Evolutionary conservation across 495 filamentous ascomycete species (phyloP).

Genomic region (Neurospora intermedia): DNA sequence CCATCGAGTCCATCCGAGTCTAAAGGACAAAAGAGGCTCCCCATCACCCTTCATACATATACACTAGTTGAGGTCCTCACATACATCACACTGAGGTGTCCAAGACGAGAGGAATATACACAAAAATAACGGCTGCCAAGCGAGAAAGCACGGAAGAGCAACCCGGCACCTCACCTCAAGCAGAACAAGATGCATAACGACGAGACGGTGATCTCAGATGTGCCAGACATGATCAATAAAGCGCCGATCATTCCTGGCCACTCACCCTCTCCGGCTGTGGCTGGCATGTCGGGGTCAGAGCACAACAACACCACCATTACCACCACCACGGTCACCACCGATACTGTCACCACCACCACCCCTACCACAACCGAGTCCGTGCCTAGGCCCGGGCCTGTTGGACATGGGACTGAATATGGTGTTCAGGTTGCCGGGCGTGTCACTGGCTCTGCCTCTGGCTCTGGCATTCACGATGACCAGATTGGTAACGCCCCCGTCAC

Average conservation of each 20-base stretch:
- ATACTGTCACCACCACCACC: neutral
- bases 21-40: neutral
- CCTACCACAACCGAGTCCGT: neutral
- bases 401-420: neutral
- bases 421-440: neutral
- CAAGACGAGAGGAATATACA: neutral
- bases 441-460: neutral
- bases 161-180: neutral
- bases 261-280: neutral
- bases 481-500: neutral
- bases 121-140: neutral
- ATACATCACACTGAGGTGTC: neutral
- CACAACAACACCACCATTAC: neutral
- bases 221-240: constrained; percentile 7
- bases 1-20: neutral
- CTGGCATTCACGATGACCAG: neutral
- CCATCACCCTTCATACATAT: neutral
- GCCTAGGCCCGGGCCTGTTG: neutral
- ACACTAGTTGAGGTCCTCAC: neutral
- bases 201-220: constrained; percentile 4
- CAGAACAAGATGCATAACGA: constrained; percentile 7
- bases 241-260: constrained; percentile 11
- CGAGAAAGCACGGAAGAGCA: neutral
- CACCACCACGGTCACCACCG: neutral
- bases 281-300: neutral